Evolutionary conservation across 768 basidiomycete genomes (phyloP).

Genomic region (Pleurotus platypus): DNA sequence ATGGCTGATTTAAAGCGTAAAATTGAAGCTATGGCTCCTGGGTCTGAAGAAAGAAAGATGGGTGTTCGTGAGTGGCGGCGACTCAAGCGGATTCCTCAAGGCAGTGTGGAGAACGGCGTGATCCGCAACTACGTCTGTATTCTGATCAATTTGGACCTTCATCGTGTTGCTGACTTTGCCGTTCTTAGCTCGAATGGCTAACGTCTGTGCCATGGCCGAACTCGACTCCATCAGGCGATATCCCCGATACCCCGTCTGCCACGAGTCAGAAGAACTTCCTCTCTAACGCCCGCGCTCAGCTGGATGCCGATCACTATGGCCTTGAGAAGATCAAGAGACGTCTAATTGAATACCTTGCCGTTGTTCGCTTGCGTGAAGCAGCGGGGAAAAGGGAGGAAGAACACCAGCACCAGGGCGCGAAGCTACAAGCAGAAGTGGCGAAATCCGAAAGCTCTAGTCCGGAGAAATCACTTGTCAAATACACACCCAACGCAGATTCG

Average conservation of each 20-base stretch:
- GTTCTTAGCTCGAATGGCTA: conserved; percentile 82
- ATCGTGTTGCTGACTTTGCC: not conserved
- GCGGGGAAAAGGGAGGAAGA: conserved; percentile 36
- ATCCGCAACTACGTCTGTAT: conserved; percentile 73
- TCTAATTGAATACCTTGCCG: conserved; percentile 87
- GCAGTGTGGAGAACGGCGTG: conserved; percentile 89
- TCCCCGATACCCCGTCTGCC: conserved; percentile 15
- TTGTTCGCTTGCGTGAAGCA: conserved; percentile 61
- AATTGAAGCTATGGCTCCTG: conserved; percentile 70
- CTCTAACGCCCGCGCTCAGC: conserved; percentile 65
- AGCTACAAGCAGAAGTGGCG: conserved; percentile 16
- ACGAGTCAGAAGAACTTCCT: conserved; percentile 42
- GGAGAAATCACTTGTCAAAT: conserved; percentile 9
- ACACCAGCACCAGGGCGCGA: conserved; percentile 10
- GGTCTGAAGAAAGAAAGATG: conserved; percentile 79
- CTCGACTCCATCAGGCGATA: conserved; percentile 21
- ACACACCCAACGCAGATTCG: not conserved
- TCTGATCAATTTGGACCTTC: not conserved
- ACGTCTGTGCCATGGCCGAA: conserved; percentile 82
- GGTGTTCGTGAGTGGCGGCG: conserved; percentile 81
- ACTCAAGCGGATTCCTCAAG: conserved; percentile 82
- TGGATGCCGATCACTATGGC: conserved; percentile 90
- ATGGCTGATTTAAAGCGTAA: conserved; percentile 66
- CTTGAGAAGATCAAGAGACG: conserved; percentile 91
- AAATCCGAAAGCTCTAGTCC: conserved; percentile 16